Conservation (phyloP, 2,329 filamentous ascomycete genomes). For the Allantophomopsis lycopodina region DNA sequence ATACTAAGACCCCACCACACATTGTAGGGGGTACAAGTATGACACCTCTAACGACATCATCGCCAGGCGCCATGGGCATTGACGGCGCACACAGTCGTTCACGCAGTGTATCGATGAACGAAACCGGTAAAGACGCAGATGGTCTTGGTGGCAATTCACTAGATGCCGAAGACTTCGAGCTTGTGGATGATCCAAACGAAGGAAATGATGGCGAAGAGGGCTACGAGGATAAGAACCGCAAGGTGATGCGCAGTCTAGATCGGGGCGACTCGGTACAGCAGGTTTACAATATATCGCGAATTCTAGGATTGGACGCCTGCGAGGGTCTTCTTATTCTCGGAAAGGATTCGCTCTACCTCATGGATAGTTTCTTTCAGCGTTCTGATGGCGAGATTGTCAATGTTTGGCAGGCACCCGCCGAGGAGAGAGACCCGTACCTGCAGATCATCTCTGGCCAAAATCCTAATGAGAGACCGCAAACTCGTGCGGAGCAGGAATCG, state of each 20-base stretch:
- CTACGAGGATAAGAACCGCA: slow-evolving; percentile 95
- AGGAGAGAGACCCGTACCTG: slow-evolving; percentile 90
- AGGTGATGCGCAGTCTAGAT: slow-evolving; percentile 89
- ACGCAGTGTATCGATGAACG: background rate
- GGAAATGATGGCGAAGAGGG: slow-evolving; percentile 59
- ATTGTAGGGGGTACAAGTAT: background rate
- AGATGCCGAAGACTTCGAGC: slow-evolving; percentile 89
- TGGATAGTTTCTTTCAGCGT: slow-evolving; percentile 93
- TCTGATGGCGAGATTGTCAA: slow-evolving; percentile 94
- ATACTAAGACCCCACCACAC: slow-evolving; percentile 8
- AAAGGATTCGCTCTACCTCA: slow-evolving; percentile 82
- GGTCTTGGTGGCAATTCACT: slow-evolving; percentile 6
- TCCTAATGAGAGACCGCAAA: slow-evolving; percentile 41
- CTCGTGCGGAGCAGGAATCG: slow-evolving; percentile 59
- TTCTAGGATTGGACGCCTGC: slow-evolving; percentile 83
- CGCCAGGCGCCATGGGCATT: slow-evolving; percentile 3
- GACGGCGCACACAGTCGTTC: slow-evolving; percentile 5
- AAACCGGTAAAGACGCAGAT: slow-evolving; percentile 3
- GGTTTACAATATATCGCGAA: slow-evolving; percentile 89
- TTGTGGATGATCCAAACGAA: slow-evolving; percentile 86
- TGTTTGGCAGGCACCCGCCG: slow-evolving; percentile 80
- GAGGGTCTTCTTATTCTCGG: slow-evolving; percentile 90
- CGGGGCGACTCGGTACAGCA: slow-evolving; percentile 85
- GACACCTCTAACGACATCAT: slow-evolving; percentile 5
- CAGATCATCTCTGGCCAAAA: slow-evolving; percentile 75